Conservation (phyloP, 2,329 filamentous ascomycete genomes). For the Rhynchosporium graminicola region DNA sequence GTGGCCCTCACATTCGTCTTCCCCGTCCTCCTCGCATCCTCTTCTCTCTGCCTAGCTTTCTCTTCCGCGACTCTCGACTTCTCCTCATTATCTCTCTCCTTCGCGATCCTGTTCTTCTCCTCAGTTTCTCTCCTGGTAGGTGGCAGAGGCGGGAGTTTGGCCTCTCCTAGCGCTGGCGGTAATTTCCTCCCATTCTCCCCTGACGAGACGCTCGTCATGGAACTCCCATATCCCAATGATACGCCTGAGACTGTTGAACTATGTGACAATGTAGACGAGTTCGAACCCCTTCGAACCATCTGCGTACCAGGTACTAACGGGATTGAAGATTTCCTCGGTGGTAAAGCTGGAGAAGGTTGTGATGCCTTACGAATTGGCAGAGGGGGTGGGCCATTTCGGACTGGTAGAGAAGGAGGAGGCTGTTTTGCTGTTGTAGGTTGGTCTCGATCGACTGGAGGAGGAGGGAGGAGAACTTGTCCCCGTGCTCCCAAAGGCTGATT, state of each 20-base stretch:
- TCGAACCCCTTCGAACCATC: conserved; percentile 52
- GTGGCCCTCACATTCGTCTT: conserved; percentile 44
- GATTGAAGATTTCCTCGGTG: conserved; percentile 51
- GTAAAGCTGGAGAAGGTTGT: conserved; percentile 50
- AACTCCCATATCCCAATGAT: conserved; percentile 50
- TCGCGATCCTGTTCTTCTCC: conserved; percentile 47
- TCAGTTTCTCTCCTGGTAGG: conserved; percentile 57
- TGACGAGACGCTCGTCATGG: conserved; percentile 50
- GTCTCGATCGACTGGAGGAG: conserved; percentile 37
- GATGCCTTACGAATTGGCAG: conserved; percentile 41
- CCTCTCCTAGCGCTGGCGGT: conserved; percentile 56
- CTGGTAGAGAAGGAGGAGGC: conserved; percentile 31
- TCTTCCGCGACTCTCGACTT: conserved; percentile 52
- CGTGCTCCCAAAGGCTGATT: conserved; percentile 35
- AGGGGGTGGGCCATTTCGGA: conserved; percentile 33
- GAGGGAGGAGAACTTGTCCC: conserved; percentile 33
- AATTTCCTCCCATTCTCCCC: conserved; percentile 48
- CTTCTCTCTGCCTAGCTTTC: conserved; percentile 43
- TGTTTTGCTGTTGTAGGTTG: conserved; percentile 14
- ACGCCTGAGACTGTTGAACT: conserved; percentile 55
- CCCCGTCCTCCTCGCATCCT: conserved; percentile 34
- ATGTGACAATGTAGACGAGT: conserved; percentile 58
- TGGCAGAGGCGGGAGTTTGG: conserved; percentile 59
- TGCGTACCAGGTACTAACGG: conserved; percentile 41
- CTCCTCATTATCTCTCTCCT: conserved; percentile 33